phyloP scores from a whole-genome alignment of 2,329 filamentous ascomycete species.

The Harringtonia lauricola region DNA sequence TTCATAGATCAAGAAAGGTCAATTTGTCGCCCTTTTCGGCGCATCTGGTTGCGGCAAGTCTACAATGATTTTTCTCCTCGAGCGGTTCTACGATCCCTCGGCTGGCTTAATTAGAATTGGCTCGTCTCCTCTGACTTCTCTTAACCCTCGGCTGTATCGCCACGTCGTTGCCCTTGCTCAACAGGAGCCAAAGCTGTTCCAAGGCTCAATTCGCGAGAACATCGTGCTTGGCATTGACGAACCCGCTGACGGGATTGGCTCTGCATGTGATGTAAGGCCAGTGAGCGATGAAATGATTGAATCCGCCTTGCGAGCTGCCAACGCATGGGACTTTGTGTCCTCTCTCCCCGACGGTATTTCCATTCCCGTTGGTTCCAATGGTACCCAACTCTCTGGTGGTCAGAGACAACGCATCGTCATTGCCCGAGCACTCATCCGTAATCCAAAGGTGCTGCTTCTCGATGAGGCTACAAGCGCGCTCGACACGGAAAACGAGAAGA shows the following conservation, averaged over 20 bases:
- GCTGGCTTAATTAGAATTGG: conserved; percentile 56
- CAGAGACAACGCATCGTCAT: conserved; percentile 46
- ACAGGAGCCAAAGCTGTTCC: conserved; percentile 64
- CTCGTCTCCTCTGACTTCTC: conserved; percentile 44
- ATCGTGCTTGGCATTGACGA: conserved; percentile 49
- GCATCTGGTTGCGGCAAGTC: conserved; percentile 60
- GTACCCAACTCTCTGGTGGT: conserved; percentile 47
- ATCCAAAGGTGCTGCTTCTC: conserved; percentile 40
- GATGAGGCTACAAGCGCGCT: conserved; percentile 49
- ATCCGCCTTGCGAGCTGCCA: conserved; percentile 47
- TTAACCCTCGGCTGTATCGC: conserved; percentile 53
- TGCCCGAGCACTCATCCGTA: conserved; percentile 40
- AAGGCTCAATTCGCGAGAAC: conserved; percentile 58
- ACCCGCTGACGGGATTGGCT: too few species aligned
- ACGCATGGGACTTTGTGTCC: conserved; percentile 60
- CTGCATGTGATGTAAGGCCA: too few species aligned
- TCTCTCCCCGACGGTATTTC: conserved; percentile 57
- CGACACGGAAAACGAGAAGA: conserved; percentile 48
- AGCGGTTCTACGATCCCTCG: conserved; percentile 60
- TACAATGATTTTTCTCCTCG: conserved; percentile 54
- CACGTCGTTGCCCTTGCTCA: conserved; percentile 57
- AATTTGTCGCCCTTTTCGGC: conserved; percentile 61
- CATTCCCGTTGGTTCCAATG: conserved; percentile 56
- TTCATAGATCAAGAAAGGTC: conserved; percentile 56
- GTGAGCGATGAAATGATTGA: conserved; percentile 41